These are phyloP conservation scores for Dissoconium aciculare DNA, from an alignment of 2,329 filamentous ascomycete species.

Conservation along the genomic window DNA sequence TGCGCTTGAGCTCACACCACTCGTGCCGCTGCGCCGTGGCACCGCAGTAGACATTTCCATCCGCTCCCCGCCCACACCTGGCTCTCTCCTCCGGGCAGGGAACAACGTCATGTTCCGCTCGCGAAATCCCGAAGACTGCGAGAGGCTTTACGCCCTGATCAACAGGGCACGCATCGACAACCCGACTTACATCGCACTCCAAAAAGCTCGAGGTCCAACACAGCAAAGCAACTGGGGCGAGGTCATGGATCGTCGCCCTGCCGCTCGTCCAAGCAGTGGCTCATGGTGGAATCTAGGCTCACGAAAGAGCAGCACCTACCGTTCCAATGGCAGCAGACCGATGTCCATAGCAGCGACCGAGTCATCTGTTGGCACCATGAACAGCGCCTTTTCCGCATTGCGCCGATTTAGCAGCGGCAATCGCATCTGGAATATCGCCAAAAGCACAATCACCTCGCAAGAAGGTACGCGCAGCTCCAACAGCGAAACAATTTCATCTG, in stretches of 20 bases:
- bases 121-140: conserved; percentile 59
- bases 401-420: conserved; percentile 56
- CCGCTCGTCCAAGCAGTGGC: conserved; percentile 27
- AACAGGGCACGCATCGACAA: conserved; percentile 86
- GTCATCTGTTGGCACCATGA: conserved; percentile 60
- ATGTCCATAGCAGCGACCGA: conserved; percentile 49
- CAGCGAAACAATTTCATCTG: conserved; percentile 46
- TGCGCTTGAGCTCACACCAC: conserved; percentile 74
- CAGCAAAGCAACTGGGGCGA: conserved; percentile 35
- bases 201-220: conserved; percentile 52
- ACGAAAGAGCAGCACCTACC: conserved; percentile 39
- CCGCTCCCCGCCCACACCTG: conserved; percentile 63
- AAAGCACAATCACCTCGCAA: conserved; percentile 54
- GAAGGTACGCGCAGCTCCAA: conserved; percentile 35
- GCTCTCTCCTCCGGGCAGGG: conserved; percentile 51
- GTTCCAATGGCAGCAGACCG: conserved; percentile 39
- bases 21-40: conserved; percentile 78
- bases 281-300: conserved; percentile 42
- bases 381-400: conserved; percentile 63
- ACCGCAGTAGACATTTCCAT: conserved; percentile 91
- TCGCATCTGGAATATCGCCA: conserved; percentile 67
- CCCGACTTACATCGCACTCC: conserved; percentile 67
- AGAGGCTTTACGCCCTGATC: conserved; percentile 68
- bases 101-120: conserved; percentile 88
- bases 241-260: conserved; percentile 37